Percentiles rank a stretch among this genome's conserved stretches.
phyloP scores from a whole-genome alignment of 2,329 filamentous ascomycete species.

The Clonostachys rhizophaga region DNA sequence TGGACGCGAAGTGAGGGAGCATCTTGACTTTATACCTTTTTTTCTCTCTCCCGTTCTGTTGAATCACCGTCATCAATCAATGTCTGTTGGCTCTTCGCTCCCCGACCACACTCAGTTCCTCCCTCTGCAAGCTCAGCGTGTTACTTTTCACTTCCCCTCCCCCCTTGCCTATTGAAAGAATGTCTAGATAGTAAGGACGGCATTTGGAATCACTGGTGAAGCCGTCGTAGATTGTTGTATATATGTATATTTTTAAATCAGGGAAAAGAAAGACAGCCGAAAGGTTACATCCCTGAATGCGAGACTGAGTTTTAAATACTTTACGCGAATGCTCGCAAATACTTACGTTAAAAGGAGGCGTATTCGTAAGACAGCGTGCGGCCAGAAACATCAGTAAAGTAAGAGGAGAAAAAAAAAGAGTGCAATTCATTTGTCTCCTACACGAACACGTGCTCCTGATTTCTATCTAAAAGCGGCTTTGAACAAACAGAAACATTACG shows the following conservation, averaged over 20 bases:
- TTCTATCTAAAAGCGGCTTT: too few relatives aligned
- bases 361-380: too few relatives aligned
- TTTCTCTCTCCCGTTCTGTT: neutral
- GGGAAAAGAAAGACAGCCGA: neutral
- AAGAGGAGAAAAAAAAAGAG: neutral
- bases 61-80: neutral
- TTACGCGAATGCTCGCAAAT: too few relatives aligned
- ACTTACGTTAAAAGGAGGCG: too few relatives aligned
- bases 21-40: neutral
- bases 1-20: constrained; percentile 44
- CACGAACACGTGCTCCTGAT: neutral
- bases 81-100: too few relatives aligned
- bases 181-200: too few relatives aligned
- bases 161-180: neutral
- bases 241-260: constrained; percentile 2
- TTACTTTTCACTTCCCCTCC: neutral
- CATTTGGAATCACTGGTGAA: neutral
- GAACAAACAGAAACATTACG: too few relatives aligned
- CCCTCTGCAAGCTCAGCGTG: too few relatives aligned
- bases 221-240: constrained; percentile 2
- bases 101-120: too few relatives aligned
- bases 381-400: too few relatives aligned
- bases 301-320: neutral
- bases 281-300: neutral
- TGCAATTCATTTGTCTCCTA: neutral